Evolutionary conservation across 106 monocot species (phyloP).

Genomic region (Phalaenopsis equestris): DNA sequence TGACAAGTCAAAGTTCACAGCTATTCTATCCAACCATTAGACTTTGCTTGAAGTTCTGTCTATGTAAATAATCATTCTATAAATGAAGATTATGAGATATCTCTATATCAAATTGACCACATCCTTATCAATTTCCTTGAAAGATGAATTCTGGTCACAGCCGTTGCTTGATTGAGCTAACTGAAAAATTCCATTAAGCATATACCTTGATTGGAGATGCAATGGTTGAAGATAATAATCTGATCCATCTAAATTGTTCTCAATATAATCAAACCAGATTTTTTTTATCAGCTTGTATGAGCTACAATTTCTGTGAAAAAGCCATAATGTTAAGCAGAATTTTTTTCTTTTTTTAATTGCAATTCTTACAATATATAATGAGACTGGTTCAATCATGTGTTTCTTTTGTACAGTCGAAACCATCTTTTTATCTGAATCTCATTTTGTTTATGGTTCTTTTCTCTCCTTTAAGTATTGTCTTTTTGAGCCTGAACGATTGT

Average conservation of each 20-base stretch:
- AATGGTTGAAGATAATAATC: neutral
- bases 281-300: neutral
- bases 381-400: neutral
- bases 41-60: neutral
- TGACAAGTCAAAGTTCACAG: neutral
- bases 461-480: neutral
- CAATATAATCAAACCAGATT: neutral
- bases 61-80: neutral
- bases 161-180: neutral
- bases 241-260: neutral
- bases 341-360: neutral
- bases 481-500: neutral
- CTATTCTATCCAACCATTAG: neutral
- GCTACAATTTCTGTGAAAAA: neutral
- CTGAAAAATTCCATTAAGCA: neutral
- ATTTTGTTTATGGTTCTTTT: neutral
- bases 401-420: neutral
- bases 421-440: neutral
- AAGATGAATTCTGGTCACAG: neutral
- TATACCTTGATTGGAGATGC: slow-evolving; percentile 6
- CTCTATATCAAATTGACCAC: neutral
- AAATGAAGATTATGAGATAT: neutral
- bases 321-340: neutral
- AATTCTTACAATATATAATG: neutral
- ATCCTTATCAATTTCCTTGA: neutral